Conservation (phyloP, 2,329 filamentous ascomycete genomes). For the Pochonia chlamydosporia region DNA sequence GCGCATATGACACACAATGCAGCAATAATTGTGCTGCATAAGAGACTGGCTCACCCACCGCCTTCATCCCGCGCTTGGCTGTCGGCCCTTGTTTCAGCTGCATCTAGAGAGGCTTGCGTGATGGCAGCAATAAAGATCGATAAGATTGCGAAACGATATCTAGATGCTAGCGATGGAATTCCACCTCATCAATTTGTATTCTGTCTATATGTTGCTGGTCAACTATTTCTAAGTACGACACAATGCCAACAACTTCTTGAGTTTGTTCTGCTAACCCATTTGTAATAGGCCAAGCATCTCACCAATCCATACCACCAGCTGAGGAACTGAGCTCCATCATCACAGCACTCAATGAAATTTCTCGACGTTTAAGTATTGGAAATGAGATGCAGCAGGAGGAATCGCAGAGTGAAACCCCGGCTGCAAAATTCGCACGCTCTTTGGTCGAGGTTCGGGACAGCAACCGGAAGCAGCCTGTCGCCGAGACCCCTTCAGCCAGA, state of each 20-base stretch:
- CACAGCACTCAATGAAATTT: slow-evolving; percentile 27
- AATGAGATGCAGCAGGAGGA: background rate
- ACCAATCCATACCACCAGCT: slow-evolving; percentile 22
- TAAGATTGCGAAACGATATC: slow-evolving; percentile 22
- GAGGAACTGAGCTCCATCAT: slow-evolving; percentile 26
- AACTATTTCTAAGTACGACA: slow-evolving; percentile 17
- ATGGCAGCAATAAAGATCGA: slow-evolving; percentile 31
- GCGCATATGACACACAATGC: slow-evolving; percentile 38
- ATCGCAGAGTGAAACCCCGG: slow-evolving; percentile 19
- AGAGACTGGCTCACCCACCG: slow-evolving; percentile 32
- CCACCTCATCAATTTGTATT: slow-evolving; percentile 33
- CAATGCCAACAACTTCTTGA: background rate
- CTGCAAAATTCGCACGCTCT: slow-evolving; percentile 27
- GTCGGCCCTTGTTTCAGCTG: slow-evolving; percentile 6
- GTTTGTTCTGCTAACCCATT: background rate
- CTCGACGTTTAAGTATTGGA: slow-evolving; percentile 15
- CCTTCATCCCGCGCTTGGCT: slow-evolving; percentile 19
- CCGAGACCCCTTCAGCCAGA: background rate
- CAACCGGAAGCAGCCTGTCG: background rate
- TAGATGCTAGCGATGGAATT: background rate
- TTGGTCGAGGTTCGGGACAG: slow-evolving; percentile 11
- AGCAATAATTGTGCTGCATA: slow-evolving; percentile 34
- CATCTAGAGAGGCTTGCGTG: slow-evolving; percentile 32
- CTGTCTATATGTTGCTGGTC: slow-evolving; percentile 30
- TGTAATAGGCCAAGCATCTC: background rate